Evolutionary conservation across 306 rosid species (phyloP).

Genomic region (Sicyos baderoa): DNA sequence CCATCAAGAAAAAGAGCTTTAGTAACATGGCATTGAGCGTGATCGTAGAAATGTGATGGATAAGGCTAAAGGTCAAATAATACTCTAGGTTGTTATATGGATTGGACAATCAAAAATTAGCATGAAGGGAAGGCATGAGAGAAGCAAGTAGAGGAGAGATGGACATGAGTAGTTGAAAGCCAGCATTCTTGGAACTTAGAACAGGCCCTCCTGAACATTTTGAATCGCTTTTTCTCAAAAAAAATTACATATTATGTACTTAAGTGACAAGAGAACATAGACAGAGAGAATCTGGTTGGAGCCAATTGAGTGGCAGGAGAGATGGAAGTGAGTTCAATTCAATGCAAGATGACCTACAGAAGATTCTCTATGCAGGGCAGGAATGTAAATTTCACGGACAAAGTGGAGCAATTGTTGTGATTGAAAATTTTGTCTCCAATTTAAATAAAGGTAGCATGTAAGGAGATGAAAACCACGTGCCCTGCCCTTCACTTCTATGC

Average conservation of each 20-base stretch:
- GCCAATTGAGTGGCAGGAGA: slow-evolving; percentile 11
- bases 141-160: background rate
- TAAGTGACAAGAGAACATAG: background rate
- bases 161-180: background rate
- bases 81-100: background rate
- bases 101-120: background rate
- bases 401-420: background rate
- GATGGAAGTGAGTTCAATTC: background rate
- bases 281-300: background rate
- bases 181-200: background rate
- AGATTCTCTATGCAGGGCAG: background rate
- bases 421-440: background rate
- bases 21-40: background rate
- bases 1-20: slow-evolving; percentile 7
- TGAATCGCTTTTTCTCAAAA: background rate
- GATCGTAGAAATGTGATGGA: background rate
- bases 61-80: background rate
- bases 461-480: background rate
- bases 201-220: background rate
- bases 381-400: background rate
- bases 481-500: background rate
- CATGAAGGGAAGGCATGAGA: background rate
- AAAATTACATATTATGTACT: background rate
- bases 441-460: background rate
- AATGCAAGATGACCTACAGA: background rate